Conservation (phyloP, 1,139 yeast genomes). For the Candida glucosophila region DNA sequence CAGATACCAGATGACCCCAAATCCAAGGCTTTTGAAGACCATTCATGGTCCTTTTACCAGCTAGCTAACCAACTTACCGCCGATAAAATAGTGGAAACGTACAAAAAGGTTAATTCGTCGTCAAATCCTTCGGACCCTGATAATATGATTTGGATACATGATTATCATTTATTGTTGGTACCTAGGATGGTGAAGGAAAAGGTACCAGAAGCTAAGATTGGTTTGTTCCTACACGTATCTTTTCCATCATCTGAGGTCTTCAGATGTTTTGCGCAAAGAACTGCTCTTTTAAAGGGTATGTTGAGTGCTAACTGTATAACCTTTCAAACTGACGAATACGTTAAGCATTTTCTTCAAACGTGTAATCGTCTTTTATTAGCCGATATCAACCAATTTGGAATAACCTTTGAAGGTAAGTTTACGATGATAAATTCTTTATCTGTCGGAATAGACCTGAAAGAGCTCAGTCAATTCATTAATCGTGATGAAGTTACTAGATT, state of each 20-base stretch:
- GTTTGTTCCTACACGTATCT: slow-evolving; percentile 86
- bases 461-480: slow-evolving; percentile 39
- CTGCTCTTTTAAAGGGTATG: slow-evolving; percentile 68
- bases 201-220: slow-evolving; percentile 80
- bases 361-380: slow-evolving; percentile 77
- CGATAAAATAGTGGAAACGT: slow-evolving; percentile 56
- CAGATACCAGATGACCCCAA: slow-evolving; percentile 95
- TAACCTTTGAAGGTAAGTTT: slow-evolving; percentile 58
- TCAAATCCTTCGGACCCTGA: slow-evolving; percentile 32
- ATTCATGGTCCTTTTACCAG: slow-evolving; percentile 84
- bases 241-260: slow-evolving; percentile 96
- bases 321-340: slow-evolving; percentile 89
- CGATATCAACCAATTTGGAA: slow-evolving; percentile 71
- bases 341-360: slow-evolving; percentile 88
- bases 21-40: slow-evolving; percentile 90
- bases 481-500: slow-evolving; percentile 55
- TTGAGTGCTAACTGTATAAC: slow-evolving; percentile 83
- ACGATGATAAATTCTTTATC: slow-evolving; percentile 66
- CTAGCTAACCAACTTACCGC: slow-evolving; percentile 74
- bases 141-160: slow-evolving; percentile 79
- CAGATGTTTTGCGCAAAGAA: slow-evolving; percentile 86
- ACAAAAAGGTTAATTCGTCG: slow-evolving; percentile 44
- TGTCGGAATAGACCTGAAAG: slow-evolving; percentile 77
- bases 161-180: slow-evolving; percentile 80
- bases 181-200: slow-evolving; percentile 75